These are phyloP conservation scores for Leonotis leonurus DNA, from an alignment of 257 asterid genomes.

Conservation along the genomic window DNA sequence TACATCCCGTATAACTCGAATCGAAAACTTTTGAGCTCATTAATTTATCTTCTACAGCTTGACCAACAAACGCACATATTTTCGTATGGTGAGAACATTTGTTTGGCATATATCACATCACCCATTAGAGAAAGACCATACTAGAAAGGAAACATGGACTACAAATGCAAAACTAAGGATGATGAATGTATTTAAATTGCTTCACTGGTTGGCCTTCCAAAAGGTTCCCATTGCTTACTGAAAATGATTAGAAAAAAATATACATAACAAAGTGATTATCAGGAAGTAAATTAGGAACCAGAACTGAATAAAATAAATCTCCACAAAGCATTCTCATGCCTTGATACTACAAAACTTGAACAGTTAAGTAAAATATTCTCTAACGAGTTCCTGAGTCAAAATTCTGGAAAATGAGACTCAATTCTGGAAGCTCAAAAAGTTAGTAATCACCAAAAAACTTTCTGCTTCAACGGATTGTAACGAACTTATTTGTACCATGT, in stretches of 20 bases:
- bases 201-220: too few species aligned
- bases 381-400: slow-evolving; percentile 26
- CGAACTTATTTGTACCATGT: slow-evolving; percentile 91
- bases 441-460: slow-evolving; percentile 46
- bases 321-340: slow-evolving; percentile 26
- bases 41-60: too few species aligned
- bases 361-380: slow-evolving; percentile 19
- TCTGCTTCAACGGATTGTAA: slow-evolving; percentile 54
- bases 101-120: too few species aligned
- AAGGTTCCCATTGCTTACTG: too few species aligned
- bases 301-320: slow-evolving; percentile 20
- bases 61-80: too few species aligned
- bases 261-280: slow-evolving; percentile 2
- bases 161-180: too few species aligned
- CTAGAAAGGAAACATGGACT: too few species aligned
- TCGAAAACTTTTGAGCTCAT: too few species aligned
- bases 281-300: neutral
- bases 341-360: slow-evolving; percentile 32
- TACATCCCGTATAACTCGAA: too few species aligned
- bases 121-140: too few species aligned
- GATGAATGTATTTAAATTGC: too few species aligned
- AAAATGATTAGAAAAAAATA: neutral
- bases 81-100: too few species aligned
- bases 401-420: slow-evolving; percentile 19
- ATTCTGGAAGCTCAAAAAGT: slow-evolving; percentile 30